phyloP scores from a whole-genome alignment of 1,139 yeast species.

The Sugiyamaella novakii region DNA sequence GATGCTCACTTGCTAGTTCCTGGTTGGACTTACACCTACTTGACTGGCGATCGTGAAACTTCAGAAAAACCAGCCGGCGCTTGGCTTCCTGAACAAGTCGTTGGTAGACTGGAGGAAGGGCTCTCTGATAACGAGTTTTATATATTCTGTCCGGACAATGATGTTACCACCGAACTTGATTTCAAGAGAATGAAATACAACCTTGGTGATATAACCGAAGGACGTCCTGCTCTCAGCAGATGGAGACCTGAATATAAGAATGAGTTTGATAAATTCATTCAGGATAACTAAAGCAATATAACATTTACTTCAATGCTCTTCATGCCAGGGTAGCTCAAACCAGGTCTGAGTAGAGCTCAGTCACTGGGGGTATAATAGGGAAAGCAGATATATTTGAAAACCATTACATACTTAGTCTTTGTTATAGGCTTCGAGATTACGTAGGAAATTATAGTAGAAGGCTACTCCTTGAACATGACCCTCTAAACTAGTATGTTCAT shows the following conservation, averaged over 20 bases:
- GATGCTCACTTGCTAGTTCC: slow-evolving; percentile 37
- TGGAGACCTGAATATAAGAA: slow-evolving; percentile 36
- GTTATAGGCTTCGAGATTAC: slow-evolving; percentile 20
- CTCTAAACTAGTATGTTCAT: slow-evolving; percentile 56
- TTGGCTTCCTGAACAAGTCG: slow-evolving; percentile 37
- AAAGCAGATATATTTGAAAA: background rate
- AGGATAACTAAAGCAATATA: slow-evolving; percentile 1
- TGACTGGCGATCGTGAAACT: slow-evolving; percentile 30
- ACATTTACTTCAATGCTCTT: background rate
- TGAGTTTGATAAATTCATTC: slow-evolving; percentile 23
- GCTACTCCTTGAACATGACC: slow-evolving; percentile 61
- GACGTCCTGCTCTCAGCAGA: slow-evolving; percentile 35
- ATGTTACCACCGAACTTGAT: slow-evolving; percentile 32
- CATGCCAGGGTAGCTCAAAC: background rate
- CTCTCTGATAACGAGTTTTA: slow-evolving; percentile 30
- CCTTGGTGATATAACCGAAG: slow-evolving; percentile 29
- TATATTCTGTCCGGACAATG: slow-evolving; percentile 38
- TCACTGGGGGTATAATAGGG: background rate
- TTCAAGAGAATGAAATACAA: slow-evolving; percentile 35
- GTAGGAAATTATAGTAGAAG: slow-evolving; percentile 54
- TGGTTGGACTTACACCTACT: slow-evolving; percentile 37
- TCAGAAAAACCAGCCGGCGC: slow-evolving; percentile 36
- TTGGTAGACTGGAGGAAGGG: slow-evolving; percentile 30
- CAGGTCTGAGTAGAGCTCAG: slow-evolving; percentile 6
- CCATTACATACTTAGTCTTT: background rate